Evolutionary conservation across 1,284 basidiomycete genomes (phyloP).

Genomic region (Cryptococcus sp.): DNA sequence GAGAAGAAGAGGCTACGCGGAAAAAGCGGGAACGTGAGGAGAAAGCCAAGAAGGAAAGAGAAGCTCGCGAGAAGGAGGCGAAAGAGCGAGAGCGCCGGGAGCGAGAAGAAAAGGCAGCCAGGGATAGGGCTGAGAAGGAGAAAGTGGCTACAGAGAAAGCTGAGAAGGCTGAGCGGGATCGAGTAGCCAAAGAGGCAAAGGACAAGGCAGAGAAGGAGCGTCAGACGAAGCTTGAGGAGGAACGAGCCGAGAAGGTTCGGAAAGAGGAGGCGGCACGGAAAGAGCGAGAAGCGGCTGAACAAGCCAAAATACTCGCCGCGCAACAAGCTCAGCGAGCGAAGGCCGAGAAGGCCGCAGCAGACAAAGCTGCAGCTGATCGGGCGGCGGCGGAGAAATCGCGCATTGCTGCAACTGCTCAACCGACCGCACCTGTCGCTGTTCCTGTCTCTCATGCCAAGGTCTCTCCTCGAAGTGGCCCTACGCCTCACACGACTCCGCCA

Average conservation of each 20-base stretch:
- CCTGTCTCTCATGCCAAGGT: constrained; percentile 15
- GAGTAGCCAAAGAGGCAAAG: constrained; percentile 40
- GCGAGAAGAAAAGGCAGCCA: constrained; percentile 66
- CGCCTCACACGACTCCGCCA: constrained; percentile 31
- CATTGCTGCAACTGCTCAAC: constrained; percentile 11
- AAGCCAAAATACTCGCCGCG: constrained; percentile 44
- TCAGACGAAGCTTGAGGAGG: constrained; percentile 41
- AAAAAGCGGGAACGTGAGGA: constrained; percentile 38
- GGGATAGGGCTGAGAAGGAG: constrained; percentile 61
- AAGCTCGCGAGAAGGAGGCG: constrained; percentile 52
- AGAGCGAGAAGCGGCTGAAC: constrained; percentile 45
- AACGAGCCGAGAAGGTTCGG: constrained; percentile 38
- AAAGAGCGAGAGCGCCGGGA: constrained; percentile 56
- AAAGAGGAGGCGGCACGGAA: constrained; percentile 43
- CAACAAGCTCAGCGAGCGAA: constrained; percentile 44
- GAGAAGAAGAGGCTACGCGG: constrained; percentile 54
- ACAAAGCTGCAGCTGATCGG: constrained; percentile 26
- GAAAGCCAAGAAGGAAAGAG: constrained; percentile 31
- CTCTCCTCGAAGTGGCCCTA: constrained; percentile 28
- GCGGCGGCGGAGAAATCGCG: constrained; percentile 5
- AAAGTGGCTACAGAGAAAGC: constrained; percentile 65
- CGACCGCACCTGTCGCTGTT: constrained; percentile 10
- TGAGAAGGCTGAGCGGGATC: constrained; percentile 60
- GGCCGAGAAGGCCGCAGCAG: constrained; percentile 40
- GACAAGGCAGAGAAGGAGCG: constrained; percentile 47